Evolutionary conservation across 1,284 basidiomycete genomes (phyloP).

Genomic region (Trametes polyzona): DNA sequence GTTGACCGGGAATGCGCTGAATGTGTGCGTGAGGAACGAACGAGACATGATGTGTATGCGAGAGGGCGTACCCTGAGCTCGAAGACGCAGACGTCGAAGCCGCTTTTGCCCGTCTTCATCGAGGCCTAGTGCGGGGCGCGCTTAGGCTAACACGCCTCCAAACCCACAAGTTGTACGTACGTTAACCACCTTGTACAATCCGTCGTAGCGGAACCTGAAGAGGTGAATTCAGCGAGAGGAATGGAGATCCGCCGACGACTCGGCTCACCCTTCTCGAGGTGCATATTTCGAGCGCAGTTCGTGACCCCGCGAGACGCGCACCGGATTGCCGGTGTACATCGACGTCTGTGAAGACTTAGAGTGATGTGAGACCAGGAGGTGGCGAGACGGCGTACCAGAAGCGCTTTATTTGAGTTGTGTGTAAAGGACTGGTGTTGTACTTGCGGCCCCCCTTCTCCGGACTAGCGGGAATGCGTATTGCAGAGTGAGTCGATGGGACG

Average conservation of each 20-base stretch:
- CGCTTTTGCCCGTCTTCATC: background rate
- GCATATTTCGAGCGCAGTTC: background rate
- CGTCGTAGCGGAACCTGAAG: slow-evolving; percentile 4
- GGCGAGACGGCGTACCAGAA: background rate
- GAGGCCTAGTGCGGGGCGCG: background rate
- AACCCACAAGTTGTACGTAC: background rate
- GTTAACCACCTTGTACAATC: background rate
- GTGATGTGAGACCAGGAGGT: no score
- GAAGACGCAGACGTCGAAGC: background rate
- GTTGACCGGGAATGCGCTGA: background rate
- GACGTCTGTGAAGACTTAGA: background rate
- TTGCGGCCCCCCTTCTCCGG: background rate
- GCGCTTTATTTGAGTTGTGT: background rate
- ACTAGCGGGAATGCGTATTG: background rate
- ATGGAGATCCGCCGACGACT: no score
- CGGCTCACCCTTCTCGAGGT: background rate
- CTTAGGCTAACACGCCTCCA: background rate
- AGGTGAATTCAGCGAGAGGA: background rate
- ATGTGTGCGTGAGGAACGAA: background rate
- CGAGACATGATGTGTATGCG: background rate
- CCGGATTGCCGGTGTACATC: background rate
- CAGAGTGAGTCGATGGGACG: background rate
- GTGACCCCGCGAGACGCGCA: background rate
- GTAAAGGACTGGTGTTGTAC: background rate
- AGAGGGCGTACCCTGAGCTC: slow-evolving; percentile 1